These are phyloP conservation scores for Lactarius indigo DNA, from an alignment of 768 basidiomycete genomes.

Conservation along the genomic window DNA sequence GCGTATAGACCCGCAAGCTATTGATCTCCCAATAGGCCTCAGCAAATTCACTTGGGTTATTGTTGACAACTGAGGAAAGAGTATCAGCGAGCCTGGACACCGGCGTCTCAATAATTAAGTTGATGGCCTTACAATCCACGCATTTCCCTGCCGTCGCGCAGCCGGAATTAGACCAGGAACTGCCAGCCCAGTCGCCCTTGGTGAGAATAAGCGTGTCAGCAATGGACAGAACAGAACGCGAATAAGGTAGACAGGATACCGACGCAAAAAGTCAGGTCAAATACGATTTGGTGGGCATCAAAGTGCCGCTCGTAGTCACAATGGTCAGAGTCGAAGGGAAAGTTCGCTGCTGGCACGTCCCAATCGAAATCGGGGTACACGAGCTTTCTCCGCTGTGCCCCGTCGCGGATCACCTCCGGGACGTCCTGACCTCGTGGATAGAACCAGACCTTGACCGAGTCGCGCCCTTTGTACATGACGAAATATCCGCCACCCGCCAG, in stretches of 20 bases:
- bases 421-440: conserved; percentile 48
- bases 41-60: conserved; percentile 52
- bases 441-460: conserved; percentile 55
- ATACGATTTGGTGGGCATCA: conserved; percentile 49
- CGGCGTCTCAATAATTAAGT: not conserved
- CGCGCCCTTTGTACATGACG: conserved; percentile 43
- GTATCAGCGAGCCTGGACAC: not conserved
- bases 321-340: conserved; percentile 32
- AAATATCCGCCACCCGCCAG: conserved; percentile 56
- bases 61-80: conserved; percentile 47
- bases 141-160: conserved; percentile 41
- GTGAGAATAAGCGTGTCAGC: not conserved
- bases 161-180: conserved; percentile 25
- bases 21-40: conserved; percentile 72
- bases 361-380: conserved; percentile 6
- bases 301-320: conserved; percentile 57
- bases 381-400: conserved; percentile 1
- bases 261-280: conserved; percentile 63
- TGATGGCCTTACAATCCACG: conserved; percentile 41
- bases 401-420: conserved; percentile 39
- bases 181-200: conserved; percentile 25
- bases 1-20: conserved; percentile 52
- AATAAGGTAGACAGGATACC: conserved; percentile 22
- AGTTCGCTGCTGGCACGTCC: not conserved
- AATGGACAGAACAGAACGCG: conserved; percentile 2